Base-by-base conservation (phyloP, 2,329 filamentous ascomycete genomes). In the Paraphaeosphaeria minitans region DNA sequence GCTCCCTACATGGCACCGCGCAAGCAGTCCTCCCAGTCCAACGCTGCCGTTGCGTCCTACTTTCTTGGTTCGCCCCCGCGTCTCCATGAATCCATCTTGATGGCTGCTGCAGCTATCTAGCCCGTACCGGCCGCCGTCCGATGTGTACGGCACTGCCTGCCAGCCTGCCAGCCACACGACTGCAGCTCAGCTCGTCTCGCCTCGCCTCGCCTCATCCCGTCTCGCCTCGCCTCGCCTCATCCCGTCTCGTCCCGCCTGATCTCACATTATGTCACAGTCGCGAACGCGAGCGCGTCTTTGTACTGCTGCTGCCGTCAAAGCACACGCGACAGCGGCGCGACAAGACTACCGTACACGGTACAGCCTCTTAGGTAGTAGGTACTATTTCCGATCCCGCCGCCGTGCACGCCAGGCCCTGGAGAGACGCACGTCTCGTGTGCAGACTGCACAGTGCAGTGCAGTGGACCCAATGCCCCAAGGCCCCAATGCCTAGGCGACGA, bases 301-400 rank as follows among this genome's bases (percentile, higher is more conserved):
- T 31, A 31, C n/a, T n/a, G n/a, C n/a, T n/a, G 7, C 29, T 63
- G 63, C 39, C 62, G 68, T 69, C 63, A 64, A 31, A 53, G 37
- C 67, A 61, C 65, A 69, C 70, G 71, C 70, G 66, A 68, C 63
- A 61, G 68, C 70, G 69, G 68, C 70, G 69, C 65, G 61, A 67
- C 60, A 64, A 66, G 66, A 65, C 62, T 62, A 62, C n/a, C n/a
- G n/a, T n/a, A n/a, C n/a, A n/a, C n/a, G n/a, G n/a, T n/a, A n/a
- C n/a, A n/a, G n/a, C n/a, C n/a, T n/a, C n/a, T n/a, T n/a, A n/a
- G n/a, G n/a, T n/a, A n/a, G n/a, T n/a, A n/a, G n/a, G n/a, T n/a
- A 58, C 69, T 67, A 65, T 69, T 72, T 69, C 59, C 63, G 64
- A 63, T 61, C 49, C 60, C 63, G 50, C 63, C 51, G 62, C 68